Base-by-base conservation (phyloP, 371 early-diverging fungal species). In the Cokeromyces recurvatus region DNA sequence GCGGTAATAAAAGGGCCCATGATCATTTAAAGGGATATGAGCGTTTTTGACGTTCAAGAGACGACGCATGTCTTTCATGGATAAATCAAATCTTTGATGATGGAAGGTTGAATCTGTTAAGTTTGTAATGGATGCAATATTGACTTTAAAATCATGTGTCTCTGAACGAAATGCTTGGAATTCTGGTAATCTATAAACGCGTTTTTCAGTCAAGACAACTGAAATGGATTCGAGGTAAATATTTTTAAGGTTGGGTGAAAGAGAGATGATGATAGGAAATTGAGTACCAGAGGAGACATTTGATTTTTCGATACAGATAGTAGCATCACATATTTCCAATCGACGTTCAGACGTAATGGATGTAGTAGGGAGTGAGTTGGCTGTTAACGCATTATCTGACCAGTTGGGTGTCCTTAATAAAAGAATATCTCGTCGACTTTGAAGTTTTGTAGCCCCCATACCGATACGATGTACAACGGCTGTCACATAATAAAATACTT, bases 301-400 rank as follows among this genome's bases (percentile, higher is more conserved):
- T 5, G 66, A 58, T 39, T 58, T 66, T 22, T 66, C 66, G 25
- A 66, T 44, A 20, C 59, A 59, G n/a, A 66, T 55, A 2, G 22
- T 42, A 6, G 56, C 57, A 38, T 66, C 66, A 22, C 66, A 66
- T 0, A 51, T 20, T 10, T 59, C 47, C n/a, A 56, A 16, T 19
- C 40, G 45, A 10, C 66, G 56, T 19, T 62, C 59, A 2, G 58
- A 55, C 2, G 19, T 44, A 4, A 62, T 59, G 14, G 66, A 66
- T 2, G 51, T 47, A 21, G 53, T 46, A 15, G 58, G 59, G 8
- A 62, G 48, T n/a, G 66, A 55, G 24, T 62, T 55, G 22, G 55
- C 48, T 4, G 59, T 51, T 12, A 66, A 27, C 14, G 64, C 56
- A 12, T 41, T 12, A 17, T 66, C 59, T 0, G 56, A 58, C 62